Evolutionary conservation across 2,329 filamentous ascomycete genomes (phyloP), one percentile per base, ranked within the genome.

Genomic region (Fonsecaea multimorphosa): DNA sequence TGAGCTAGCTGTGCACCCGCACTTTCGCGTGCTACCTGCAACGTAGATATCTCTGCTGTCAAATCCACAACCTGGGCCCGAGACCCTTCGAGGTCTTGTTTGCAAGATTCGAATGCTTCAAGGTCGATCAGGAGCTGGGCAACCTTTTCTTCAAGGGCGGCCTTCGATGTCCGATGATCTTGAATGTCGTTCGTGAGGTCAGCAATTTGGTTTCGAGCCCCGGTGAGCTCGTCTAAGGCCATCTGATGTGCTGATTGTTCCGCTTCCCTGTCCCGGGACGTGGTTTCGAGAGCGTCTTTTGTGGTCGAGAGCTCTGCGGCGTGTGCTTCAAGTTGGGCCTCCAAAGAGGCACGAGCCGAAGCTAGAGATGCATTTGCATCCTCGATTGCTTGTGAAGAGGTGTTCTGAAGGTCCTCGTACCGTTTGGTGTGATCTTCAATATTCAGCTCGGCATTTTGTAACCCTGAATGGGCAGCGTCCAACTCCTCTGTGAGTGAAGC

Each of bases 401-500:
- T 68, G 8, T 40, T 51, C 51, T 68, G 64, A 16, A 71, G 58
- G 16, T 68, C 60, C 1, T 46, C 63, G 40, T 70, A 70, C 51
- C 54, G 67, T 38, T 68, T 58, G n/a, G 44, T 60, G 19, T 67
- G 65, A 29, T 68, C 67, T 22, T 64, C 61, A 9, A 66, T 32
- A 22, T 34, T 64, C 12, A 61, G 9, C 22, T 68, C 59, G n/a
- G 67, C 69, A 58, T 40, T 49, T 31, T 66, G 55, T n/a, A 61
- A 89, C 71, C 93, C 89, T 54, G 84, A 78, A 70, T 87, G 85
- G 62, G 87, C 84, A 53, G 84, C 78, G 40, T 85, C 82, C 9
- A 97, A 83, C 67, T 96, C 88, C 19, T 84, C 81, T 70, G 87
- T 88, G 55, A 97, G 82, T n/a, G 84, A 81, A 0, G 83, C 77